phyloP scores from a whole-genome alignment of 768 basidiomycete genomes.

The Mycena pura region DNA sequence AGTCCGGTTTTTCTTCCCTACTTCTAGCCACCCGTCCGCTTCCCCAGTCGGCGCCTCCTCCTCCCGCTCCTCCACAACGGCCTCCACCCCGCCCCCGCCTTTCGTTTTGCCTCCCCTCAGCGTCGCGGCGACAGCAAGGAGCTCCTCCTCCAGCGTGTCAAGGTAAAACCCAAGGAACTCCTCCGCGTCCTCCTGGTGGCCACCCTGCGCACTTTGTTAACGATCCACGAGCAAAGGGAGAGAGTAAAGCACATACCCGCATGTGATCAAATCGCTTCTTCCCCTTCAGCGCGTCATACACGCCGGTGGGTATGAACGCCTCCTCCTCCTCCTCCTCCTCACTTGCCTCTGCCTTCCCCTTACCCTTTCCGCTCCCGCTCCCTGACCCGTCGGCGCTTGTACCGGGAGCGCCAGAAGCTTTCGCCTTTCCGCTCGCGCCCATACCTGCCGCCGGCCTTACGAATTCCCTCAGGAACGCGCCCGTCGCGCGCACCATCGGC shows the following conservation, averaged over 20 bases:
- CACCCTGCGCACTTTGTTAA: conserved; percentile 64
- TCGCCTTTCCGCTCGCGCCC: conserved; percentile 31
- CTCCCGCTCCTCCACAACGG: conserved; percentile 50
- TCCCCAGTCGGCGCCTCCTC: conserved; percentile 45
- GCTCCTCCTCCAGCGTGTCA: conserved; percentile 93
- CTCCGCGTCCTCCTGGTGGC: conserved; percentile 97
- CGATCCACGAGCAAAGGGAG: conserved; percentile 1
- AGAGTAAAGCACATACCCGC: conserved; percentile 62
- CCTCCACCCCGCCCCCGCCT: no score
- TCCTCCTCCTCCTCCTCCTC: conserved; percentile 61
- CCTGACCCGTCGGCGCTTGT: no score
- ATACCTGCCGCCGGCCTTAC: conserved; percentile 38
- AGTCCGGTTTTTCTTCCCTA: conserved; percentile 85
- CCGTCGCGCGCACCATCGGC: conserved; percentile 71
- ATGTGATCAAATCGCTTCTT: conserved; percentile 94
- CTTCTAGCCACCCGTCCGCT: conserved; percentile 89
- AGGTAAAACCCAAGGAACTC: conserved; percentile 98
- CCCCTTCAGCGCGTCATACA: conserved; percentile 93
- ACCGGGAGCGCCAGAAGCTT: neutral
- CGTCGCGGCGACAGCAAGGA: conserved; percentile 69
- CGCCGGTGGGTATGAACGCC: conserved; percentile 83
- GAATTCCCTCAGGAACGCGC: conserved; percentile 84
- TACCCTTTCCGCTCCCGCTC: conserved; percentile 45
- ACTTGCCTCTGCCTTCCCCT: conserved; percentile 43
- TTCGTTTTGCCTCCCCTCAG: no score